phyloP scores from a whole-genome alignment of 2,329 filamentous ascomycete genomes.

The Claviceps sorghi region DNA sequence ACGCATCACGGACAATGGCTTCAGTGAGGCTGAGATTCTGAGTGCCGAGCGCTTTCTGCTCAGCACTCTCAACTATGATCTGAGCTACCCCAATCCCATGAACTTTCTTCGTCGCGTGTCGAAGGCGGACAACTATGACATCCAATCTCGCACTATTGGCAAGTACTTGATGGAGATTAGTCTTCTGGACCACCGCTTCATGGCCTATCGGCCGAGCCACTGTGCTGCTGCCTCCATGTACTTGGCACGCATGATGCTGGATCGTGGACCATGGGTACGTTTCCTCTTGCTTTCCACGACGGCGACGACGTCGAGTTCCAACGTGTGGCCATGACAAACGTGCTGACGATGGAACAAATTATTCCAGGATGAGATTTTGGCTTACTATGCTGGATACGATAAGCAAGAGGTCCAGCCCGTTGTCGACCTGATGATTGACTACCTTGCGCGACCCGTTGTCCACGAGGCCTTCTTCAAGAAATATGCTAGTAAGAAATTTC shows the following conservation, averaged over 20 bases:
- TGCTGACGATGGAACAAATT: constrained; percentile 13
- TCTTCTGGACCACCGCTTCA: constrained; percentile 85
- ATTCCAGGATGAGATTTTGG: constrained; percentile 60
- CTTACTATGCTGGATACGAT: constrained; percentile 84
- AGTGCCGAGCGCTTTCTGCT: constrained; percentile 95
- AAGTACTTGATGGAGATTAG: constrained; percentile 98
- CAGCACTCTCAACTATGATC: constrained; percentile 80
- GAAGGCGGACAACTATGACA: constrained; percentile 98
- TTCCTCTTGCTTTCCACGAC: constrained; percentile 9
- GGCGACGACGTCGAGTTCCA: background rate
- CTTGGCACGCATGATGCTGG: constrained; percentile 75
- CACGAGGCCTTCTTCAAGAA: constrained; percentile 99
- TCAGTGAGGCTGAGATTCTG: constrained; percentile 86
- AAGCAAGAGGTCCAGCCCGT: constrained; percentile 90
- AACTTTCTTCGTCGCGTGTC: constrained; percentile 98
- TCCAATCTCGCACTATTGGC: constrained; percentile 88
- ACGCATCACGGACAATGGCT: constrained; percentile 92
- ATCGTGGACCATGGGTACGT: constrained; percentile 79
- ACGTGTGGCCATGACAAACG: constrained; percentile 1
- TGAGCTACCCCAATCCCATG: constrained; percentile 99
- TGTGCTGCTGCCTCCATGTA: constrained; percentile 92
- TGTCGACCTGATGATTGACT: constrained; percentile 90
- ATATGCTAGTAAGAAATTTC: constrained; percentile 97
- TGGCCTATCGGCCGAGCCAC: constrained; percentile 77
- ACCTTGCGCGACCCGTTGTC: constrained; percentile 74